Evolutionary conservation across 257 asterid species (phyloP).

Genomic region (Ilex asprella): DNA sequence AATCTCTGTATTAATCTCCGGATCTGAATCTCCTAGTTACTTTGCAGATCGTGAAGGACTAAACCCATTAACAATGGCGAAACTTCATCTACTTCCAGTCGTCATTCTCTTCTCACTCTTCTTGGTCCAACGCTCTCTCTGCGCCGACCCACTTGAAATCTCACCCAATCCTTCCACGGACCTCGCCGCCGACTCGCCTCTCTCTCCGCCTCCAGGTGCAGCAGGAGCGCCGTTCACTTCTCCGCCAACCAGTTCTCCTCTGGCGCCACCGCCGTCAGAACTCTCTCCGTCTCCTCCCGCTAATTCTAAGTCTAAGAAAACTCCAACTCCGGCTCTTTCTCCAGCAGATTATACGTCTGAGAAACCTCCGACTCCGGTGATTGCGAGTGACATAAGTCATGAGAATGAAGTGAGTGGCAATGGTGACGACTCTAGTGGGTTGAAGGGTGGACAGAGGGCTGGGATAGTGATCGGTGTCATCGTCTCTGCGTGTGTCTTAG

Average conservation of each 20-base stretch:
- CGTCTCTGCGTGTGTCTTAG: neutral
- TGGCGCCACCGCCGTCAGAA: neutral
- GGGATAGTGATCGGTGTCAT: neutral
- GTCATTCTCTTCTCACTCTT: too few species aligned
- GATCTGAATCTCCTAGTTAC: too few species aligned
- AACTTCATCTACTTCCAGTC: too few species aligned
- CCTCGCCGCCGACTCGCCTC: too few species aligned
- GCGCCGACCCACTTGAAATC: too few species aligned
- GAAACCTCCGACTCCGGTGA: neutral
- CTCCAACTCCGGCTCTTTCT: neutral
- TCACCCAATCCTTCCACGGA: too few species aligned
- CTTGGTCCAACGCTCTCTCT: too few species aligned
- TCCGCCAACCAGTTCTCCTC: neutral
- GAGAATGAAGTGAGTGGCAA: neutral
- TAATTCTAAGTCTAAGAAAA: neutral
- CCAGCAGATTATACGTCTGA: neutral
- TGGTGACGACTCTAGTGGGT: neutral
- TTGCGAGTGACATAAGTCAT: neutral
- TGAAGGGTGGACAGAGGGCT: neutral
- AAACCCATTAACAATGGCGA: too few species aligned
- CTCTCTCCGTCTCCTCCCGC: neutral
- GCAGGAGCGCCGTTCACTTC: neutral
- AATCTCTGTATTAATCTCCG: too few species aligned
- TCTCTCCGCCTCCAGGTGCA: neutral
- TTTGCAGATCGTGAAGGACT: too few species aligned